Conservation (phyloP, 805 yeast species). For the Spathaspora hagerdaliae region DNA sequence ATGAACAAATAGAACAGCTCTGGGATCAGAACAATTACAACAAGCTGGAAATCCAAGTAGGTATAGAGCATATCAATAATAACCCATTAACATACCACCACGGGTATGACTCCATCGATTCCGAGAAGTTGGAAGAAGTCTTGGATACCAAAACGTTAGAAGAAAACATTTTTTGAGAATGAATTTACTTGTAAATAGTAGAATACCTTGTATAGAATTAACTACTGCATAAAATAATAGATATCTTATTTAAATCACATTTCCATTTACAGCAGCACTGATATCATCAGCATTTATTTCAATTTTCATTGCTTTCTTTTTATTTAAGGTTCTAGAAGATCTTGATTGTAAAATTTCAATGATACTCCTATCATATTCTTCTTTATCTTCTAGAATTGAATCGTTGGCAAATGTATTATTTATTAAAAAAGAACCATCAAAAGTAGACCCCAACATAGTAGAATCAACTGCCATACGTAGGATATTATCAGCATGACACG, state of each 20-base stretch:
- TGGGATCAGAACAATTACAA: conserved; percentile 12
- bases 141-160: too few species aligned
- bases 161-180: too few species aligned
- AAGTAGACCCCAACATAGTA: conserved; percentile 41
- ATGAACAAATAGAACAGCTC: conserved; percentile 9
- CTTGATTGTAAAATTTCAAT: conserved; percentile 12
- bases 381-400: conserved; percentile 14
- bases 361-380: conserved; percentile 11
- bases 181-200: too few species aligned
- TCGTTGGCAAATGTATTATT: conserved; percentile 28
- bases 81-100: too few species aligned
- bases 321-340: neutral
- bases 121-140: too few species aligned
- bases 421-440: conserved; percentile 33
- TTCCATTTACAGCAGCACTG: conserved; percentile 23
- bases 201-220: too few species aligned
- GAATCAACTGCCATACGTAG: conserved; percentile 46
- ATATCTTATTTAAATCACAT: neutral
- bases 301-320: conserved; percentile 19
- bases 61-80: too few species aligned
- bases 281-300: conserved; percentile 38
- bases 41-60: neutral
- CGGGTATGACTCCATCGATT: too few species aligned
- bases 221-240: too few species aligned
- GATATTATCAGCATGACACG: conserved; percentile 44